Conservation (phyloP, 192 early-diverging fungal species). For the Chytriomyces confervae region DNA sequence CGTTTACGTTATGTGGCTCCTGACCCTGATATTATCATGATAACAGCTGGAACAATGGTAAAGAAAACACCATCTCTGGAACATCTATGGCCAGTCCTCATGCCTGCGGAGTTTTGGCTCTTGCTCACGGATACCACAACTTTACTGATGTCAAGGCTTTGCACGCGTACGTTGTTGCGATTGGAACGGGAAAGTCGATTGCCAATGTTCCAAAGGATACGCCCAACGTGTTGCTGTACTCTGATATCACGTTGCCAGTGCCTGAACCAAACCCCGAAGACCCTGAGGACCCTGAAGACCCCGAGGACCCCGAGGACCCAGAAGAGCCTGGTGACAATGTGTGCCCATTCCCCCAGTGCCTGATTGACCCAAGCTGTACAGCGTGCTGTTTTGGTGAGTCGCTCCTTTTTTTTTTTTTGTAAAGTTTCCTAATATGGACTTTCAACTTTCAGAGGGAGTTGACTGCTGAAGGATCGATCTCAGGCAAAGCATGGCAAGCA, state of each 20-base stretch:
- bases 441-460: background rate
- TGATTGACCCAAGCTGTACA: slow-evolving; percentile 51
- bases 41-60: slow-evolving; percentile 70
- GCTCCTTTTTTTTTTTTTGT: background rate
- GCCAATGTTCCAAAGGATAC: slow-evolving; percentile 40
- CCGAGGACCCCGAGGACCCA: slow-evolving; percentile 41
- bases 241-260: slow-evolving; percentile 42
- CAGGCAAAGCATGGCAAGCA: too few species aligned
- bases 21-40: background rate
- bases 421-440: background rate
- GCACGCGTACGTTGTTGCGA: slow-evolving; percentile 47
- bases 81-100: slow-evolving; percentile 96
- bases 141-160: slow-evolving; percentile 49
- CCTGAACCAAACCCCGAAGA: slow-evolving; percentile 39
- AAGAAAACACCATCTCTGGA: slow-evolving; percentile 89
- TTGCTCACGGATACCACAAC: slow-evolving; percentile 51
- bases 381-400: slow-evolving; percentile 41
- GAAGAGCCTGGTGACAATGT: slow-evolving; percentile 50
- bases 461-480: background rate
- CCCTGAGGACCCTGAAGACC: slow-evolving; percentile 38
- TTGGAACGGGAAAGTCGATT: slow-evolving; percentile 48
- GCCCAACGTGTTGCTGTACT: slow-evolving; percentile 54
- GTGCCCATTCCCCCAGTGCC: slow-evolving; percentile 56
- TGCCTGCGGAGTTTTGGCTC: slow-evolving; percentile 86
- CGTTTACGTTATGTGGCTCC: background rate